Evolutionary conservation across 2,329 filamentous ascomycete genomes (phyloP).

Genomic region (Neopestalotiopsis rosae): DNA sequence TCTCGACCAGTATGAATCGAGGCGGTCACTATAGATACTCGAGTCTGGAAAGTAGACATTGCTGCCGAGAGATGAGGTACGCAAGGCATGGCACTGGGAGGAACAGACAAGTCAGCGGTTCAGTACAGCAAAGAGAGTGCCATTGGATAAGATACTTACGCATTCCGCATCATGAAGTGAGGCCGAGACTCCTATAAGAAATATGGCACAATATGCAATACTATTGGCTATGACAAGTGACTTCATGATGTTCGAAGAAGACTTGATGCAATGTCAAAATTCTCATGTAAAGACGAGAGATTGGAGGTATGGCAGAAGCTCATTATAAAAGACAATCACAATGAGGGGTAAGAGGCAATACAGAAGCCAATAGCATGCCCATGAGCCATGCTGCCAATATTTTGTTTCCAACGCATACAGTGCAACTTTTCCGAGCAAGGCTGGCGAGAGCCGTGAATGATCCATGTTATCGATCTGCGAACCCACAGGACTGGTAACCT

Average conservation of each 20-base stretch:
- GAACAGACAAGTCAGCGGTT: not conserved
- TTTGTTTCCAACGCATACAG: too few species aligned
- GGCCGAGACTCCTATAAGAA: not conserved
- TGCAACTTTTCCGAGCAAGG: too few species aligned
- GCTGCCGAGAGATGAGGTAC: not conserved
- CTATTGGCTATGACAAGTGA: not conserved
- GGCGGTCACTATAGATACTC: not conserved
- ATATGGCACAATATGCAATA: not conserved
- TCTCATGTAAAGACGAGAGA: not conserved
- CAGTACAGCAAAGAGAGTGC: not conserved
- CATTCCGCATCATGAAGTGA: not conserved
- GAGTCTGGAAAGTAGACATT: not conserved
- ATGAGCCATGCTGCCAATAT: too few species aligned
- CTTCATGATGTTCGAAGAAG: not conserved
- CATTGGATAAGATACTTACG: not conserved
- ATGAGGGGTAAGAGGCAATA: too few species aligned
- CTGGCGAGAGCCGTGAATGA: too few species aligned
- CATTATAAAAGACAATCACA: not conserved
- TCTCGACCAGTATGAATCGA: conserved; percentile 16
- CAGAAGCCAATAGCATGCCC: too few species aligned
- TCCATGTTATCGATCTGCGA: too few species aligned
- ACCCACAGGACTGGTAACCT: too few species aligned
- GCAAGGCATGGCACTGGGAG: not conserved
- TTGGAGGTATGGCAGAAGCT: not conserved
- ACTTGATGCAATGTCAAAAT: not conserved